phyloP scores from a whole-genome alignment of 2,329 filamentous ascomycete genomes.

The Zymoseptoria passerinii region DNA sequence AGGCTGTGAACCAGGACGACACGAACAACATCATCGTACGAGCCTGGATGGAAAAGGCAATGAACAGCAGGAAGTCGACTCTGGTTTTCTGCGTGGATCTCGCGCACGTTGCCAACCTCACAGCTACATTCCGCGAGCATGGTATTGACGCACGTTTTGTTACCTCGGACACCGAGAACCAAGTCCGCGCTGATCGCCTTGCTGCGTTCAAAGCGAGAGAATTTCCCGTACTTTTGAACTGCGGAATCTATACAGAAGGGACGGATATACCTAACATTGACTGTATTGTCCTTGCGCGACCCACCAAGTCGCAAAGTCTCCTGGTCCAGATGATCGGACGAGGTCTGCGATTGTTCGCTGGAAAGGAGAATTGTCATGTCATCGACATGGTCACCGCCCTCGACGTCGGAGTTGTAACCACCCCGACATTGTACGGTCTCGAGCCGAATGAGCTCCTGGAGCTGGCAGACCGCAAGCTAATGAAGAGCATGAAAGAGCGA shows the following conservation, averaged over 20 bases:
- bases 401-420: slow-evolving; percentile 76
- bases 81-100: slow-evolving; percentile 92
- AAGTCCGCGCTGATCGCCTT: slow-evolving; percentile 61
- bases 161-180: slow-evolving; percentile 68
- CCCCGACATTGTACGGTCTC: slow-evolving; percentile 85
- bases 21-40: slow-evolving; percentile 79
- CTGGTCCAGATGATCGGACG: slow-evolving; percentile 96
- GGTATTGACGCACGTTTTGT: slow-evolving; percentile 80
- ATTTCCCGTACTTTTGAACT: slow-evolving; percentile 86
- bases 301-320: slow-evolving; percentile 85
- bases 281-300: slow-evolving; percentile 78
- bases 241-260: slow-evolving; percentile 92
- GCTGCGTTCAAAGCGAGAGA: slow-evolving; percentile 66
- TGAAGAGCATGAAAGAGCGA: slow-evolving; percentile 48
- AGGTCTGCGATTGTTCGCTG: slow-evolving; percentile 73
- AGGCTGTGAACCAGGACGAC: slow-evolving; percentile 69
- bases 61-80: slow-evolving; percentile 63
- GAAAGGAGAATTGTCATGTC: slow-evolving; percentile 82
- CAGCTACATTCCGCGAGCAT: slow-evolving; percentile 63
- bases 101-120: slow-evolving; percentile 67
- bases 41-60: slow-evolving; percentile 73
- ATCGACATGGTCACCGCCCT: slow-evolving; percentile 92
- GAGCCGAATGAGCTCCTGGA: slow-evolving; percentile 72
- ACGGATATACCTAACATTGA: slow-evolving; percentile 98
- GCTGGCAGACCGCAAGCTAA: slow-evolving; percentile 53